Conservation (phyloP, 2,329 filamentous ascomycete species). For the Karstenula rhodostoma region DNA sequence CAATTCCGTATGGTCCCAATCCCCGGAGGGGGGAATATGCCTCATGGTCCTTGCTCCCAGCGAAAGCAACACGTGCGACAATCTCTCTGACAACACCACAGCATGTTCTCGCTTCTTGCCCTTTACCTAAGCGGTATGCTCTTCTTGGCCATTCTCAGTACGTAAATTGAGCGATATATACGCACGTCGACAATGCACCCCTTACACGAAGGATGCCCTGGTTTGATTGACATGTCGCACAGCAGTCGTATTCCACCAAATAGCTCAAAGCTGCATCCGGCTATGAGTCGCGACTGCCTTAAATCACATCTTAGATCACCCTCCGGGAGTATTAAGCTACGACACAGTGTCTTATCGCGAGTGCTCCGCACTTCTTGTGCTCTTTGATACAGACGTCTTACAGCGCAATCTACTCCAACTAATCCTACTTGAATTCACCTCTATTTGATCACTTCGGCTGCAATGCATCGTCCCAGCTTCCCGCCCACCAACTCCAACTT, state of each 20-base stretch:
- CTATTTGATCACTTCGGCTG: neutral
- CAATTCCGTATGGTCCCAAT: neutral
- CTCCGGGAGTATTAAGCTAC: neutral
- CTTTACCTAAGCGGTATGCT: slow-evolving; percentile 3
- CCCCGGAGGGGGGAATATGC: slow-evolving; percentile 2
- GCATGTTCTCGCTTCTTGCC: neutral
- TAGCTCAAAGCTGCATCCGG: neutral
- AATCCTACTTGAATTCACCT: too few relatives aligned
- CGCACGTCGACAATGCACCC: slow-evolving; percentile 4
- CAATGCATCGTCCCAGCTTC: slow-evolving; percentile 1
- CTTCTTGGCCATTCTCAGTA: slow-evolving; percentile 2
- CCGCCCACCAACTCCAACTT: neutral
- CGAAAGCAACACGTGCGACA: neutral
- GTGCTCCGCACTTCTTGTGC: neutral
- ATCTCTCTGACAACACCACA: slow-evolving; percentile 1
- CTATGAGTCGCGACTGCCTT: neutral
- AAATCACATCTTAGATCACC: neutral
- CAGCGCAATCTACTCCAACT: neutral
- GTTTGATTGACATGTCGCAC: slow-evolving; percentile 1
- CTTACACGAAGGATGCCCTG: neutral
- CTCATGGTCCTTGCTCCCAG: slow-evolving; percentile 4
- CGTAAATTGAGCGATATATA: slow-evolving; percentile 13
- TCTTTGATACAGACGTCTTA: neutral
- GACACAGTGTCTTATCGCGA: neutral
- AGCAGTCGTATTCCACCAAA: neutral